phyloP scores from a whole-genome alignment of 139 green algal species.

The Bryopsis sp. region DNA sequence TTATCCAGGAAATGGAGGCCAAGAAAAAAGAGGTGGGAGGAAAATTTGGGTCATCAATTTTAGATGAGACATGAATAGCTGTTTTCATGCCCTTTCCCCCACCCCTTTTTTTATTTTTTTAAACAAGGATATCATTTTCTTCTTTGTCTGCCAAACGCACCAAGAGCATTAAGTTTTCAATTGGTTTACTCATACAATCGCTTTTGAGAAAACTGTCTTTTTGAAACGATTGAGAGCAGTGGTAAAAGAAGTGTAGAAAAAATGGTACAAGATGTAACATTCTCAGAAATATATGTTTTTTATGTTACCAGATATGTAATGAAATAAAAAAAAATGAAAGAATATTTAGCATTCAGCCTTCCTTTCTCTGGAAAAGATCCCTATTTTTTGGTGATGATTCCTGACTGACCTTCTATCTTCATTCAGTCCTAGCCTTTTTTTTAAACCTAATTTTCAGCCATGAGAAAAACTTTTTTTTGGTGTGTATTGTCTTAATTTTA shows the following conservation, averaged over 20 bases:
- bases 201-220: not conserved
- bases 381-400: not conserved
- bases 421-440: no score
- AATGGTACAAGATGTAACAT: no score
- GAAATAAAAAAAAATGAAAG: no score
- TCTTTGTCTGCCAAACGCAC: not conserved
- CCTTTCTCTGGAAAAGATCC: not conserved
- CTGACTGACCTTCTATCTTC: not conserved
- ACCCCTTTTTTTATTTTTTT: not conserved
- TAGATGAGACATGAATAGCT: no score
- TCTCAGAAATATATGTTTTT: not conserved
- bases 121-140: not conserved
- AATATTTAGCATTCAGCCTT: no score
- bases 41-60: no score
- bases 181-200: not conserved
- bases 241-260: not conserved
- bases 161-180: not conserved
- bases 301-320: not conserved
- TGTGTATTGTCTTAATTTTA: no score
- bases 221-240: not conserved
- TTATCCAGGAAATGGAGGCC: not conserved
- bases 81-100: not conserved
- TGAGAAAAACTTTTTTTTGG: no score
- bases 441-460: no score
- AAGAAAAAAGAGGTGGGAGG: constrained; percentile 2